These are phyloP conservation scores for Akebia trifoliata DNA, from an alignment of 164 flowering plant species.

Conservation along the genomic window DNA sequence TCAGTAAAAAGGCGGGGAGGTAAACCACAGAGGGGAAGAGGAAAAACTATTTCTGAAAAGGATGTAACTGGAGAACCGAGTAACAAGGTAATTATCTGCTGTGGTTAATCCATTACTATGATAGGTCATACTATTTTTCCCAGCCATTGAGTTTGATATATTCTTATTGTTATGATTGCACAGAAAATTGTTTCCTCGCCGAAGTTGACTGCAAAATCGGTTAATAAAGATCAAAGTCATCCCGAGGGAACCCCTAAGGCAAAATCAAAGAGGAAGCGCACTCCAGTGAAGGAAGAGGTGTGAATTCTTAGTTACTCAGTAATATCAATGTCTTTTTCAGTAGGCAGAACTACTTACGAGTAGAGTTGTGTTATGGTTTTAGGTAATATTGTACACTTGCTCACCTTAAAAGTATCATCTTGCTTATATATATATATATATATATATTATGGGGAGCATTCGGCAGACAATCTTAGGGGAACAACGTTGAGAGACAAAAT, in stretches of 20 bases:
- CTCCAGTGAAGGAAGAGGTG: constrained; percentile 43
- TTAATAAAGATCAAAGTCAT: constrained; percentile 23
- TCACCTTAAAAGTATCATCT: no score
- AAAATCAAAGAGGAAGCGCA: constrained; percentile 45
- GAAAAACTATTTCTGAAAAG: constrained; percentile 26
- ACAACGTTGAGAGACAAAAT: no score
- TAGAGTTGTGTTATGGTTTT: no score
- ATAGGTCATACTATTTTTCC: background rate
- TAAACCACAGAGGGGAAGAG: constrained; percentile 26
- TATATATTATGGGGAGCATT: no score
- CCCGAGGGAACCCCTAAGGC: constrained; percentile 39
- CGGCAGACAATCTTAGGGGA: no score
- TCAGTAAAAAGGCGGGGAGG: constrained; percentile 26
- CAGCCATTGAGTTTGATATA: background rate
- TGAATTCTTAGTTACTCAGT: constrained; percentile 6
- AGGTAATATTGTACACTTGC: background rate
- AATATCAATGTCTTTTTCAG: background rate
- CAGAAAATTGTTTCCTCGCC: constrained; percentile 31
- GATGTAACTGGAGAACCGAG: constrained; percentile 20
- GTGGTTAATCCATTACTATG: no score
- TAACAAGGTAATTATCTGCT: constrained; percentile 23
- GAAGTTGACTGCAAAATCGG: constrained; percentile 37
- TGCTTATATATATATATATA: no score
- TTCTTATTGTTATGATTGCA: background rate
- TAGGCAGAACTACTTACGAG: background rate